Percentiles rank a stretch among this genome's conserved stretches.
Evolutionary conservation across 169 alveolate genomes (phyloP).

Genomic region (Prorocentrum cordatum): DNA sequence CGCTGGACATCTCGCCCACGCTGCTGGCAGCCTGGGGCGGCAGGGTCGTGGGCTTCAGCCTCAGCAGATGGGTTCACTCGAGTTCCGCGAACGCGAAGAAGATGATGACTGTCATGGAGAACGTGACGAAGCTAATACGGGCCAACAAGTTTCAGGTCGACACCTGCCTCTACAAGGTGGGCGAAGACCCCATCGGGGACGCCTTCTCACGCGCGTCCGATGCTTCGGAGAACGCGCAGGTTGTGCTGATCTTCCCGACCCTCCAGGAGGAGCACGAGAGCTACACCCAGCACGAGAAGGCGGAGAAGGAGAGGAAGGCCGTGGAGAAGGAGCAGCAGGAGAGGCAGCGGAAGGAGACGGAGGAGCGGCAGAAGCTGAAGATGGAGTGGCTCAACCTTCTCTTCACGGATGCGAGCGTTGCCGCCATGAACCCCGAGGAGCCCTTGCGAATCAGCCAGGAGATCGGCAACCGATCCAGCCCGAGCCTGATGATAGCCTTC

Average conservation of each 20-base stretch:
- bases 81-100: conserved; percentile 57
- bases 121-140: conserved; percentile 53
- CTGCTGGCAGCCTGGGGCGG: conserved; percentile 64
- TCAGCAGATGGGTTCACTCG: conserved; percentile 49
- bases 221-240: conserved; percentile 44
- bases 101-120: conserved; percentile 66
- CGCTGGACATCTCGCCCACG: conserved; percentile 23
- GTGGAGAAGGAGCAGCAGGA: background rate
- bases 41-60: conserved; percentile 50
- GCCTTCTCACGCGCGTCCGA: conserved; percentile 56
- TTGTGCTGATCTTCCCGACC: conserved; percentile 65
- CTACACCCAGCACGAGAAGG: conserved; percentile 29
- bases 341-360: conserved; percentile 38
- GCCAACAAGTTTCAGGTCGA: conserved; percentile 58
- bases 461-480: conserved; percentile 38
- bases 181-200: conserved; percentile 56
- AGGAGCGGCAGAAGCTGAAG: conserved; percentile 45
- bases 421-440: conserved; percentile 39
- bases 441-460: conserved; percentile 24
- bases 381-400: conserved; percentile 62
- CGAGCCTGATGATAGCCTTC: conserved; percentile 29
- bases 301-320: conserved; percentile 36
- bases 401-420: conserved; percentile 51
- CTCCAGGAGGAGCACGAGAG: conserved; percentile 23
- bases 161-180: conserved; percentile 56